phyloP scores from a whole-genome alignment of 1,284 basidiomycete genomes.

The Austroboletus rostrupii region DNA sequence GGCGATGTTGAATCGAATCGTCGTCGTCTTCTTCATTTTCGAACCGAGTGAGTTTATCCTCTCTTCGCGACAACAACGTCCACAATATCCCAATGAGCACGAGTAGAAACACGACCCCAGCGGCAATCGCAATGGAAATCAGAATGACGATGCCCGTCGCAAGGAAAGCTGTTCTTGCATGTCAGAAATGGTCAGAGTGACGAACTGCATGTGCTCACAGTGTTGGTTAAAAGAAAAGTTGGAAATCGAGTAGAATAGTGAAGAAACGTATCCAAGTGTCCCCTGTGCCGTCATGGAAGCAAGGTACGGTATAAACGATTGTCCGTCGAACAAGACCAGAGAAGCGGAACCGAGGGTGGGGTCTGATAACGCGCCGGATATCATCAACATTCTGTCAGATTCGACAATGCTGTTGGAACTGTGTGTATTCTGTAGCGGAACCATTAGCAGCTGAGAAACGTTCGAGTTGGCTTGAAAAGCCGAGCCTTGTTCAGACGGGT shows the following conservation, averaged over 20 bases:
- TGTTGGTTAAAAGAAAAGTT: constrained; percentile 71
- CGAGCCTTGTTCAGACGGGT: constrained; percentile 40
- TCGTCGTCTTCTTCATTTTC: constrained; percentile 72
- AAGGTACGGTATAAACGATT: constrained; percentile 81
- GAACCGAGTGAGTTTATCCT: constrained; percentile 60
- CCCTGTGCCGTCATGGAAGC: constrained; percentile 68
- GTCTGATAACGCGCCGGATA: constrained; percentile 79
- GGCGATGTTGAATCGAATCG: constrained; percentile 66
- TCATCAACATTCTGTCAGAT: constrained; percentile 84
- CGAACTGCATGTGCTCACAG: constrained; percentile 45
- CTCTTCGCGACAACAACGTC: constrained; percentile 79
- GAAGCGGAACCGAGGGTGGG: constrained; percentile 75
- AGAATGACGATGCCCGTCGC: constrained; percentile 92
- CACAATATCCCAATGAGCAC: constrained; percentile 86
- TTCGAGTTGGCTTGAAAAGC: constrained; percentile 51
- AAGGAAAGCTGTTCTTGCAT: constrained; percentile 64
- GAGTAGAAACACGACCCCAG: constrained; percentile 90
- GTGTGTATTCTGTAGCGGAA: constrained; percentile 80
- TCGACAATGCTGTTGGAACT: constrained; percentile 69
- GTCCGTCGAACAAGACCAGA: constrained; percentile 85
- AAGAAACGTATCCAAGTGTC: constrained; percentile 67
- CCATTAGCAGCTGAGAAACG: constrained; percentile 84
- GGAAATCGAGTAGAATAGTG: constrained; percentile 78
- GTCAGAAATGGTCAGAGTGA: constrained; percentile 8
- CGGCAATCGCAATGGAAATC: constrained; percentile 94